phyloP scores from a whole-genome alignment of 106 monocot species.

The Ottelia alismoides region DNA sequence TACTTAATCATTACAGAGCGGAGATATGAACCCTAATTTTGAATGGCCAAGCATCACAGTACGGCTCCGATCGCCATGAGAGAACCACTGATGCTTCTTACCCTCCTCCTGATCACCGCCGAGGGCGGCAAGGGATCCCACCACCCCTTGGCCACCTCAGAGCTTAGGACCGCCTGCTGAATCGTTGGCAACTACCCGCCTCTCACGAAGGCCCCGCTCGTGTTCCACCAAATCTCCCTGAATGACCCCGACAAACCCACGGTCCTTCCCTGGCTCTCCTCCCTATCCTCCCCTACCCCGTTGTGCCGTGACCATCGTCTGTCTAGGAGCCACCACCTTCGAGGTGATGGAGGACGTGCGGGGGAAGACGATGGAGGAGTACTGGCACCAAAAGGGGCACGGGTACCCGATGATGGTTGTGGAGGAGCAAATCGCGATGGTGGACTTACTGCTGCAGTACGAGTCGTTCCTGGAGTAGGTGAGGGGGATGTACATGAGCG shows the following conservation, averaged over 20 bases:
- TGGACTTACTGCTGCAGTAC: constrained; percentile 26
- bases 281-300: constrained; percentile 8
- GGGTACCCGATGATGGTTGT: constrained; percentile 36
- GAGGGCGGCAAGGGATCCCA: too few species aligned
- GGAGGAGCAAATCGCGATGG: constrained; percentile 31
- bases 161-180: constrained; percentile 22
- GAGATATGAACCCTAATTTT: too few species aligned
- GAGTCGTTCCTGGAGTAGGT: constrained; percentile 44
- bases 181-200: constrained; percentile 16
- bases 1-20: too few species aligned
- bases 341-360: constrained; percentile 35
- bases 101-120: too few species aligned
- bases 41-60: too few species aligned
- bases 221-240: constrained; percentile 69
- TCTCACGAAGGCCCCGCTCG: constrained; percentile 1
- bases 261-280: constrained; percentile 22
- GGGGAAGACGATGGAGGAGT: constrained; percentile 13
- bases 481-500: constrained; percentile 14
- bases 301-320: constrained; percentile 33
- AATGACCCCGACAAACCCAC: constrained; percentile 50
- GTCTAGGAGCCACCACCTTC: constrained; percentile 16
- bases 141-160: constrained; percentile 38
- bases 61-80: too few species aligned
- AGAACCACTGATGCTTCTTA: too few species aligned
- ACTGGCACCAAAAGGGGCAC: constrained; percentile 18